Conservation (phyloP, 2,329 filamentous ascomycete genomes). For the Colletotrichum noveboracense region DNA sequence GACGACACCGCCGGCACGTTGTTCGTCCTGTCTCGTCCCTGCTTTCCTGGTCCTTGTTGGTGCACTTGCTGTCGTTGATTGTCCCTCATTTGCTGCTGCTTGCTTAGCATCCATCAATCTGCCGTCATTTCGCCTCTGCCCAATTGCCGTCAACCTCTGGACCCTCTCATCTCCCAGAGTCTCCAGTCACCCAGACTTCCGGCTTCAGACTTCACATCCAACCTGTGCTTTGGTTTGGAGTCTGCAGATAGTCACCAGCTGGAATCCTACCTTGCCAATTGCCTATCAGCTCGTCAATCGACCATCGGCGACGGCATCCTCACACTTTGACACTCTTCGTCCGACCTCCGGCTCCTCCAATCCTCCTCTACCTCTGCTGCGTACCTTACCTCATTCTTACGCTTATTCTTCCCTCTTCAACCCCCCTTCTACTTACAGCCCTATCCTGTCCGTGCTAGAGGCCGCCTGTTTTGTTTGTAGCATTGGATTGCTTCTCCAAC, state of each 20-base stretch:
- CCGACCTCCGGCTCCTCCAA: background rate
- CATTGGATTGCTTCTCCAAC: background rate
- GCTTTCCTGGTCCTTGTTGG: conserved; percentile 1
- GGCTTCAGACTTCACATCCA: background rate
- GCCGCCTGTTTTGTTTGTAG: background rate
- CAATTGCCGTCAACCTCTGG: conserved; percentile 7
- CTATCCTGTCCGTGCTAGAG: conserved; percentile 4
- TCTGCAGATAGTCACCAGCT: background rate
- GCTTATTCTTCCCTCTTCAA: background rate
- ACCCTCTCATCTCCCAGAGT: conserved; percentile 13
- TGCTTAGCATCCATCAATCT: conserved; percentile 16
- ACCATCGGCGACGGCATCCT: background rate
- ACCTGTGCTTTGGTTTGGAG: background rate
- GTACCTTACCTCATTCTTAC: background rate
- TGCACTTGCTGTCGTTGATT: background rate
- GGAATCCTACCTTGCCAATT: background rate
- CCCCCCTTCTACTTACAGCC: background rate
- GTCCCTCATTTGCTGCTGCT: conserved; percentile 18
- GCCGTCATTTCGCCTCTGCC: conserved; percentile 17
- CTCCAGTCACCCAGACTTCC: background rate
- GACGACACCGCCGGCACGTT: conserved; percentile 20
- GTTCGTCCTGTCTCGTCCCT: conserved; percentile 20
- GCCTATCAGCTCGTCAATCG: background rate
- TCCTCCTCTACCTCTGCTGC: background rate
- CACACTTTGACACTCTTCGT: background rate